Conservation (phyloP, 73 alveolate species). For the Stentor roeselii region DNA sequence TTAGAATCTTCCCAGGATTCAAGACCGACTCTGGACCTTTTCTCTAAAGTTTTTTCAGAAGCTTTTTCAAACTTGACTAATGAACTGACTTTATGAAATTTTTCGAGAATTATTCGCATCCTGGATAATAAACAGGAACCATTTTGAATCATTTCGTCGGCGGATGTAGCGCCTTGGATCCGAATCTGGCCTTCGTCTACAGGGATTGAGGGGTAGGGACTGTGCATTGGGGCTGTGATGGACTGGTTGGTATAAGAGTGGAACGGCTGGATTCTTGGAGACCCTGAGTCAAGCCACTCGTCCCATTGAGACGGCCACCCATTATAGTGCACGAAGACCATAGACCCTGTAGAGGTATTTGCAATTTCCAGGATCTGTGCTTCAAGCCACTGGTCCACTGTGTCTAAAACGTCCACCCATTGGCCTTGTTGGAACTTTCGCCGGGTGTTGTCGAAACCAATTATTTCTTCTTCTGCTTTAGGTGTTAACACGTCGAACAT, state of each 20-base stretch:
- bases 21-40: not conserved
- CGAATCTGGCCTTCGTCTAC: not conserved
- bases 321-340: conserved; percentile 81
- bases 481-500: conserved; percentile 27
- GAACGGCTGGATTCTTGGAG: conserved; percentile 80
- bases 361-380: conserved; percentile 77
- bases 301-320: conserved; percentile 97
- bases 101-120: not conserved
- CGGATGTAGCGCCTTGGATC: not conserved
- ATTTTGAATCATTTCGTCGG: not conserved
- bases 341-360: conserved; percentile 48
- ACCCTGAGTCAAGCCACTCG: conserved; percentile 80
- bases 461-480: conserved; percentile 26
- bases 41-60: not conserved
- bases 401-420: conserved; percentile 92
- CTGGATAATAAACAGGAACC: not conserved
- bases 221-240: conserved; percentile 58
- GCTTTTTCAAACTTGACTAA: conserved; percentile 16
- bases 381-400: conserved; percentile 93
- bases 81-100: not conserved
- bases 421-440: conserved; percentile 73
- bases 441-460: conserved; percentile 56
- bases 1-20: not conserved
- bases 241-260: conserved; percentile 75
- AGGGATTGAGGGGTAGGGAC: conserved; percentile 79